phyloP scores from a whole-genome alignment of 2,329 filamentous ascomycete genomes.

The Pseudocercospora cruenta region DNA sequence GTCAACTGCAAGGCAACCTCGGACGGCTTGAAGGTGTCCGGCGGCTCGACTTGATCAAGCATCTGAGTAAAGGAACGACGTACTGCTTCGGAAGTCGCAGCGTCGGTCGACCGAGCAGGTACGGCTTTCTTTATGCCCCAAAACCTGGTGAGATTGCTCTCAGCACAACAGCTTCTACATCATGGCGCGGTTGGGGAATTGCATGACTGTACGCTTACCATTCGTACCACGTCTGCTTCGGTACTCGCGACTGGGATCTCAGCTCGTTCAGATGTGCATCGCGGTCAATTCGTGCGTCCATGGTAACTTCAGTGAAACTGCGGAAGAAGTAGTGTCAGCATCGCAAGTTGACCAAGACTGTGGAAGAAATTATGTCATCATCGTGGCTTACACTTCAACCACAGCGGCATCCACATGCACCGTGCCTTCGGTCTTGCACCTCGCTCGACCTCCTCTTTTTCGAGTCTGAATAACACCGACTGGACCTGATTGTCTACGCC shows the following conservation, averaged over 20 bases:
- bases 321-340: not conserved
- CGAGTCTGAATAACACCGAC: conserved; percentile 4
- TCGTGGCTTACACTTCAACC: conserved; percentile 6
- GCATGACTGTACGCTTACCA: conserved; percentile 16
- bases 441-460: not conserved
- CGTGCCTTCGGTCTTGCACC: not conserved
- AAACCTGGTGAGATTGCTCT: not conserved
- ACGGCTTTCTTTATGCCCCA: conserved; percentile 22
- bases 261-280: conserved; percentile 26
- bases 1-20: conserved; percentile 53
- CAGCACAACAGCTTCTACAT: not conserved
- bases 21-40: conserved; percentile 56
- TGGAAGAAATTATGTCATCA: not conserved
- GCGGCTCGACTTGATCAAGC: conserved; percentile 41
- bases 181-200: not conserved
- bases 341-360: not conserved
- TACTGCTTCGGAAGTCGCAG: conserved; percentile 32
- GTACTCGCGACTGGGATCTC: conserved; percentile 23
- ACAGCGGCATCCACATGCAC: not conserved
- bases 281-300: conserved; percentile 31
- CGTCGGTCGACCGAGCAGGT: conserved; percentile 30
- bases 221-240: conserved; percentile 30
- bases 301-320: conserved; percentile 18
- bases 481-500: conserved; percentile 7
- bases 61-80: conserved; percentile 32